phyloP scores from a whole-genome alignment of 257 asterid species.

The Solanum megistacrolobum region DNA sequence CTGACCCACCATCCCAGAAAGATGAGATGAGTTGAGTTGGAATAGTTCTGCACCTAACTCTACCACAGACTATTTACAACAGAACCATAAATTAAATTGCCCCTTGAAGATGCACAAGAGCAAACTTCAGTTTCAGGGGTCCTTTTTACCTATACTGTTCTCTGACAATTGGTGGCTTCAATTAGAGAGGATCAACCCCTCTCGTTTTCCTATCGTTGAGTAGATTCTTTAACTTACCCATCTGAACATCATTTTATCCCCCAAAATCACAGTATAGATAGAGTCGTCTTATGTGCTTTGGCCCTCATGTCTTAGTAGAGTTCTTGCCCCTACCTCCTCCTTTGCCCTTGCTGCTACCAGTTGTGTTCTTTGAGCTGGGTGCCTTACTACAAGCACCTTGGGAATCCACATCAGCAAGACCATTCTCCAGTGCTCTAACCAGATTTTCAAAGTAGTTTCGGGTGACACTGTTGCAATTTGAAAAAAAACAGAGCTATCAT shows the following conservation, averaged over 20 bases:
- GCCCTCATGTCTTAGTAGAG: conserved; percentile 31
- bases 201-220: neutral
- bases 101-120: neutral
- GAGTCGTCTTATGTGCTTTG: conserved; percentile 41
- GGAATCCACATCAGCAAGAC: conserved; percentile 86
- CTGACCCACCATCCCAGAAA: neutral
- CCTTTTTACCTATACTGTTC: neutral
- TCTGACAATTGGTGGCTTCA: neutral
- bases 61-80: conserved; percentile 1
- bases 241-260: neutral
- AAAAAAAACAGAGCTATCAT: neutral
- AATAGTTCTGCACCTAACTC: conserved; percentile 2
- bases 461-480: conserved; percentile 57
- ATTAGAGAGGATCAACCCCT: neutral
- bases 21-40: neutral
- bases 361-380: conserved; percentile 30
- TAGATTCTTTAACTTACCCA: neutral
- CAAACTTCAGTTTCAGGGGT: neutral
- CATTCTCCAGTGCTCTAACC: conserved; percentile 86
- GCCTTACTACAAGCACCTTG: conserved; percentile 39
- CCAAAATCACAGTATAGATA: neutral
- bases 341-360: conserved; percentile 66
- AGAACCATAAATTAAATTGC: neutral
- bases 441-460: conserved; percentile 84
- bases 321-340: conserved; percentile 51